Evolutionary conservation across 169 alveolate species (phyloP), one percentile per base, ranked within the genome.

Genomic region (Blepharisma undulans): DNA sequence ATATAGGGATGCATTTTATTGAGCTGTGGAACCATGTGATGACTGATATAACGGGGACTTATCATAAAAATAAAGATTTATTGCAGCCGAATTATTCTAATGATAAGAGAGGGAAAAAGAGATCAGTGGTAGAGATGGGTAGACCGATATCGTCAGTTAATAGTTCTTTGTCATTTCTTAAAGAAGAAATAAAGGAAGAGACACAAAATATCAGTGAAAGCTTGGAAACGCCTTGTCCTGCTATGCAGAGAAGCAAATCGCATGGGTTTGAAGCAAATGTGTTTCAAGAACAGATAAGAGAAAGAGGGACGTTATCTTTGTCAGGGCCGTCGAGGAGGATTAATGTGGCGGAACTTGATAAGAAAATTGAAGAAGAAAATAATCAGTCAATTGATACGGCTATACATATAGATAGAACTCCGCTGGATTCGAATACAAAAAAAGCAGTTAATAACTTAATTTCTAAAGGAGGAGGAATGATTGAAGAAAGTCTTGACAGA

Each of bases 1-100:
- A 97, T 92, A 81, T 97, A 1, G 94, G 98, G 7, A 90, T 96
- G 81, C 98, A 97, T 93, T 97, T 97, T 92, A 95, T 96, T 88
- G 95, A 97, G 90, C 71, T 86, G 27, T 86, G 91, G 85, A 86
- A 86, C 91, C 91, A 86, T 72, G 91, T 86, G 27, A 86, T 71
- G 48, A 72, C 91, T 30, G 91, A 86, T 72, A 66, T 66, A 22
- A 72, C 84, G 19, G 91, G 91, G 29, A 66, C n/a, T 4, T 86
- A 86, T 25, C 27, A n/a, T 21, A 86, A 72, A 72, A 85, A 61
- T 72, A 86, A 86, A 72, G 71, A 79, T 4, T n/a, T 30, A n/a
- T 6, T 33, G 10, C 36, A 48, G 66, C 66, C 66, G 2, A 29
- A 74, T 4, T 29, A 74, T 74, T 27, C 30, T 27, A 27, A 74